These are phyloP conservation scores for Sphagnum contortum DNA, from an alignment of 225 moss, liverwort and hornwort genomes.

Conservation along the genomic window DNA sequence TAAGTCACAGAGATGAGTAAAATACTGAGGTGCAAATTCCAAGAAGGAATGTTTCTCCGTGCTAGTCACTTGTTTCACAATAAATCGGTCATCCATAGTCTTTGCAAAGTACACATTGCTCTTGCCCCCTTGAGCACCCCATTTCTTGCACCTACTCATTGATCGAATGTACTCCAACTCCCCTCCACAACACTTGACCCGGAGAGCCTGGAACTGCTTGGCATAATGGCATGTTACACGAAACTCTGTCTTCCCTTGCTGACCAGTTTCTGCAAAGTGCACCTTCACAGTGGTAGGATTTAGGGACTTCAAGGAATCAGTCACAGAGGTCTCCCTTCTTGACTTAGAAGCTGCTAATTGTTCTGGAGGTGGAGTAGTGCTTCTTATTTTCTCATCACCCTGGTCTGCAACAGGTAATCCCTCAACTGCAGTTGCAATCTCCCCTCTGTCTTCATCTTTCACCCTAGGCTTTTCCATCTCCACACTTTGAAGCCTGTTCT, in stretches of 20 bases:
- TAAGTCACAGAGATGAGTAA: constrained; percentile 39
- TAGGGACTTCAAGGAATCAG: constrained; percentile 25
- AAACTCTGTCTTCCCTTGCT: constrained; percentile 32
- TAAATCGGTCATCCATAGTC: constrained; percentile 62
- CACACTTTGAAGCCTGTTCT: constrained; percentile 19
- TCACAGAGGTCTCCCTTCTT: constrained; percentile 10
- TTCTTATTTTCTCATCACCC: constrained; percentile 24
- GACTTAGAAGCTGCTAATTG: constrained; percentile 23
- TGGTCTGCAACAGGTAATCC: constrained; percentile 7
- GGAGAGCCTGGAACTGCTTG: constrained; percentile 44
- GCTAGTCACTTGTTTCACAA: constrained; percentile 56
- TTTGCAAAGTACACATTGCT: constrained; percentile 59
- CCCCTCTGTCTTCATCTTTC: constrained; percentile 11
- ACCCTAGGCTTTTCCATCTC: constrained; percentile 15
- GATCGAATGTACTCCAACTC: constrained; percentile 42
- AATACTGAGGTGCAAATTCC: constrained; percentile 58
- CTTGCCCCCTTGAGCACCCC: constrained; percentile 58
- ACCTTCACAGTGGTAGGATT: constrained; percentile 38
- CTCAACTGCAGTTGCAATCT: constrained; percentile 7
- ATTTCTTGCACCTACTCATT: constrained; percentile 51
- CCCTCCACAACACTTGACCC: constrained; percentile 40
- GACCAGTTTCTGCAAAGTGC: constrained; percentile 20
- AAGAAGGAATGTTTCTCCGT: constrained; percentile 59
- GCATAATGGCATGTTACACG: constrained; percentile 44
- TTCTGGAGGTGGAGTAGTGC: constrained; percentile 33